phyloP scores from a whole-genome alignment of 495 filamentous ascomycete genomes.

The Hypoxylon intermedium region DNA sequence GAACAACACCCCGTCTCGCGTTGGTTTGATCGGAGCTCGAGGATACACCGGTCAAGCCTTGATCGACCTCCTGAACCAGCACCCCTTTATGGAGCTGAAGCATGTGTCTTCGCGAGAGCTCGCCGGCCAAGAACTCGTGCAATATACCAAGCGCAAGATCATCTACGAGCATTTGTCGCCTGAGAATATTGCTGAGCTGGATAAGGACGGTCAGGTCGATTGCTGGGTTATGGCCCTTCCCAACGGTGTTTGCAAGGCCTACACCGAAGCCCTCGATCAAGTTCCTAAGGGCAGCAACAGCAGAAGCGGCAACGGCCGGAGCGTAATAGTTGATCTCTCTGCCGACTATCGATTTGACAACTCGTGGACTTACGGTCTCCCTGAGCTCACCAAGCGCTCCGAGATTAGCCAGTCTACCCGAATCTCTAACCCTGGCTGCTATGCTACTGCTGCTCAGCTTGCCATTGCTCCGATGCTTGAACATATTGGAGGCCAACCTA shows the following conservation, averaged over 20 bases:
- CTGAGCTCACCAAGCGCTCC: slow-evolving; percentile 80
- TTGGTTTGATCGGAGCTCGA: slow-evolving; percentile 93
- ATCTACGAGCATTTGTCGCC: slow-evolving; percentile 89
- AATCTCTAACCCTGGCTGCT: slow-evolving; percentile 95
- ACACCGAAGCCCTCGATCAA: slow-evolving; percentile 87
- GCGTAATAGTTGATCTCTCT: slow-evolving; percentile 89
- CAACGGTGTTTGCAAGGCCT: slow-evolving; percentile 96
- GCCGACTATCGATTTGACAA: slow-evolving; percentile 94
- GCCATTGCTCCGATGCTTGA: slow-evolving; percentile 85
- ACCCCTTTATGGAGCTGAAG: slow-evolving; percentile 92
- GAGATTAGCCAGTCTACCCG: slow-evolving; percentile 82
- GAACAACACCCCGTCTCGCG: too few species aligned
- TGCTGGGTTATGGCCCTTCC: slow-evolving; percentile 99
- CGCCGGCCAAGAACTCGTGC: slow-evolving; percentile 86
- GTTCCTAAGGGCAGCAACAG: slow-evolving; percentile 57
- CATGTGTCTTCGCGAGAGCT: slow-evolving; percentile 96
- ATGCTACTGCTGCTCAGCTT: slow-evolving; percentile 94
- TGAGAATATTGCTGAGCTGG: slow-evolving; percentile 91
- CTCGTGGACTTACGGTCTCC: slow-evolving; percentile 94
- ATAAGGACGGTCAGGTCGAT: slow-evolving; percentile 89
- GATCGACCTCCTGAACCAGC: slow-evolving; percentile 84
- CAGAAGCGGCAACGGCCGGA: slow-evolving; percentile 66
- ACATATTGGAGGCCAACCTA: slow-evolving; percentile 80
- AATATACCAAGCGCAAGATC: slow-evolving; percentile 91
- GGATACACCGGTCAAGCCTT: slow-evolving; percentile 96